phyloP scores from a whole-genome alignment of 371 early-diverging fungal species.

The Rhizomucor miehei region DNA sequence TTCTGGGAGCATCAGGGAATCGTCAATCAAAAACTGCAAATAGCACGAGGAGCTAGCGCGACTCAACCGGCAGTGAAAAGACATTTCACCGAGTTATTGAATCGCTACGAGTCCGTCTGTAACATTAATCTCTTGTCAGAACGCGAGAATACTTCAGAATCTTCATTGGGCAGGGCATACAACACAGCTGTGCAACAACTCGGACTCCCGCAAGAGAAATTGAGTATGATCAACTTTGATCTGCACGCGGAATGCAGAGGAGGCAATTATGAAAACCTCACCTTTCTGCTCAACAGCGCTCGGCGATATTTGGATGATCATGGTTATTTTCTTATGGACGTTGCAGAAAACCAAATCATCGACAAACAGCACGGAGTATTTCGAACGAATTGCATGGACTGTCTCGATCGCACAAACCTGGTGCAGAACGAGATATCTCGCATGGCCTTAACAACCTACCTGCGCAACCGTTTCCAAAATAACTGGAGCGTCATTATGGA shows the following conservation, averaged over 20 bases:
- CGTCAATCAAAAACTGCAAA: conserved; percentile 76
- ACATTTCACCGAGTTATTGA: conserved; percentile 77
- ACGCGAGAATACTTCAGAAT: conserved; percentile 68
- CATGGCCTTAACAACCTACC: conserved; percentile 29
- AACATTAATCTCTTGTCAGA: conserved; percentile 82
- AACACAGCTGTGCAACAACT: conserved; percentile 52
- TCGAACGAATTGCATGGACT: conserved; percentile 98
- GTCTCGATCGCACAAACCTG: conserved; percentile 88
- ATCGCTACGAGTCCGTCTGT: conserved; percentile 73
- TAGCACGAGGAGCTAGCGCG: conserved; percentile 67
- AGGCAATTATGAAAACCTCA: conserved; percentile 77
- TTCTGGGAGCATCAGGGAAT: conserved; percentile 96
- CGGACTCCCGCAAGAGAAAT: conserved; percentile 10
- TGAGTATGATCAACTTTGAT: conserved; percentile 76
- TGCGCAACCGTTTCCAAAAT: conserved; percentile 22
- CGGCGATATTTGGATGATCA: conserved; percentile 43
- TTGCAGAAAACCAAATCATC: conserved; percentile 51
- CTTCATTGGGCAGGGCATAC: conserved; percentile 68
- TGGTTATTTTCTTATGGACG: conserved; percentile 70
- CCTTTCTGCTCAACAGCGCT: conserved; percentile 50
- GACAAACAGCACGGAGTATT: conserved; percentile 77
- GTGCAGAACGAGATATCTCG: conserved; percentile 64
- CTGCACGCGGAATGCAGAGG: conserved; percentile 80
- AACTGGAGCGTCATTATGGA: conserved; percentile 7
- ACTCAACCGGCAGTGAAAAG: conserved; percentile 76